Base-by-base conservation (phyloP, 805 yeast genomes). In the Candida germanica region DNA sequence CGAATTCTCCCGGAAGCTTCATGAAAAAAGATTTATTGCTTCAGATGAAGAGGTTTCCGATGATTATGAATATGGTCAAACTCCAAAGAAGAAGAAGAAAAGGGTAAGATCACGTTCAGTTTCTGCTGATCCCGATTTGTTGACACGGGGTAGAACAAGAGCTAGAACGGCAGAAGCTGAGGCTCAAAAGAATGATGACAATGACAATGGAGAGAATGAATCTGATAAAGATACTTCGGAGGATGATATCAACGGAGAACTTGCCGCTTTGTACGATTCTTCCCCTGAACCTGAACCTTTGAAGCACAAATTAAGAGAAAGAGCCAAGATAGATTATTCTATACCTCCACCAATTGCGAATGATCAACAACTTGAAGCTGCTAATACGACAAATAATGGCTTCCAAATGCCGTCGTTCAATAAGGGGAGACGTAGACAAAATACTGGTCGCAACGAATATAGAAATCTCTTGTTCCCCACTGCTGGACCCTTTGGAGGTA, bases 401-500 rank as follows among this genome's bases (percentile, higher is more conserved):
- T 10, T 20, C 6, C 23, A 20, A 10, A 35, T 50, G 0, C 50
- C 51, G 2, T 33, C 36, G 6, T 61, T 53, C 26, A 46, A 49
- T 11, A 59, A 61, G 20, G 62, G 71, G 12, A 65, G 71, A 46
- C 48, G 63, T 29, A 59, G 64, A n/a, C 60, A 69, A 13, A 52
- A 61, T 5, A 18, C 33, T 15, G 53, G 52, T 35, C 77, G 75
- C 29, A 75, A 72, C 18, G 73, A 66, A 27, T 64, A 58, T 36
- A 56, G 83, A 26, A 73, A 88, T 51, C 73, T 95, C 26, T 63
- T 93, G 25, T 89, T 85, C 52, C 95, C 96, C 5, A 91, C 96
- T 0, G 87, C 88, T 11, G 98, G 98, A 0, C 98, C 98, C 1
- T 91, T 91, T 68, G 98, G 98, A 19, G 98, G 98, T 15, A 82